Conservation (phyloP, 805 yeast genomes). For the Myxozyma mucilagina region DNA sequence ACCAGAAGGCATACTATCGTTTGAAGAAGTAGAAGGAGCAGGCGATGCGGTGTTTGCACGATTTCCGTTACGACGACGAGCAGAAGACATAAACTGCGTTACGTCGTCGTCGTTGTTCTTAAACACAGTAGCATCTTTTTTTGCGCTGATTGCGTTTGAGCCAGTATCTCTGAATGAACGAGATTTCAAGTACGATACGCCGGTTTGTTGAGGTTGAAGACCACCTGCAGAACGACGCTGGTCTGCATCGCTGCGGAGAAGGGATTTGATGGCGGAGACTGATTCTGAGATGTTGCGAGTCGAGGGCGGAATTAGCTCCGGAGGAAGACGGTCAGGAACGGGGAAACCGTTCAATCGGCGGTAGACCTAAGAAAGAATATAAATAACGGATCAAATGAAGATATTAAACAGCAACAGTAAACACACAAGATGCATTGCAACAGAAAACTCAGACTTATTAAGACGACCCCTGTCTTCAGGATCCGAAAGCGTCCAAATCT, state of each 20-base stretch:
- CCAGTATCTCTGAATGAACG: slow-evolving; percentile 40
- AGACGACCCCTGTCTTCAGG: slow-evolving; percentile 77
- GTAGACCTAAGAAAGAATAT: slow-evolving; percentile 48
- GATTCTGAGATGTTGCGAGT: slow-evolving; percentile 70
- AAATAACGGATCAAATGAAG: not conserved
- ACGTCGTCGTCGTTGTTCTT: slow-evolving; percentile 72
- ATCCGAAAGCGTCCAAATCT: slow-evolving; percentile 89
- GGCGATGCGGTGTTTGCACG: not conserved
- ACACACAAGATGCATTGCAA: slow-evolving; percentile 85
- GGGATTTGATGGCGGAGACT: slow-evolving; percentile 67
- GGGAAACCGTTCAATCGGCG: slow-evolving; percentile 84
- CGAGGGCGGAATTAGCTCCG: slow-evolving; percentile 87
- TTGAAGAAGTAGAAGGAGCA: not conserved
- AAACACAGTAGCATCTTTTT: slow-evolving; percentile 56
- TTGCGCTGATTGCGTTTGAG: slow-evolving; percentile 38
- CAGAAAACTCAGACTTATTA: slow-evolving; percentile 87
- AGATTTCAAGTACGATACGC: slow-evolving; percentile 38
- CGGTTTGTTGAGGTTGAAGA: slow-evolving; percentile 35
- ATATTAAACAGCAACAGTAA: not conserved
- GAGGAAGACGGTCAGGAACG: slow-evolving; percentile 80
- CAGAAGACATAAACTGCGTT: slow-evolving; percentile 58
- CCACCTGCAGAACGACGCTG: slow-evolving; percentile 31
- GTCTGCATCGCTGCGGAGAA: slow-evolving; percentile 48
- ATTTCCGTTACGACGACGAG: slow-evolving; percentile 44
- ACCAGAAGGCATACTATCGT: not conserved